A percentile compares a stretch with the other conserved stretches of the same genome.
Conservation (phyloP, 164 flowering plant genomes). For the Platanus orientalis region DNA sequence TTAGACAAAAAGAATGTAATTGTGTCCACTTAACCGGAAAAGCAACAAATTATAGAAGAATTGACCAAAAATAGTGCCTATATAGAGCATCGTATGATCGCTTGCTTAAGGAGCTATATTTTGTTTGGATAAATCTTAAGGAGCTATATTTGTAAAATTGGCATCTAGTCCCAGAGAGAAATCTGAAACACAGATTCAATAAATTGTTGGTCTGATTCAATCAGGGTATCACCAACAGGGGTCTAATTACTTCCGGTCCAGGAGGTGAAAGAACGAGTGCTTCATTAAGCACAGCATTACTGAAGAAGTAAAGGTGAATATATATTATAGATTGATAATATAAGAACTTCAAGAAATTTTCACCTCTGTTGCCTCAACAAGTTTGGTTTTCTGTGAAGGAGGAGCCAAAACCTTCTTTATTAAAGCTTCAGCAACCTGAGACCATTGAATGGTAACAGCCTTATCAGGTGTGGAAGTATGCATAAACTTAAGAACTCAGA, state of each 20-base stretch:
- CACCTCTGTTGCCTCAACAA: conserved; percentile 78
- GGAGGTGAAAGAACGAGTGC: background rate
- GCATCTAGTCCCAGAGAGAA: background rate
- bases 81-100: too few species aligned
- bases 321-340: background rate
- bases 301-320: background rate
- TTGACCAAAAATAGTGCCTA: too few species aligned
- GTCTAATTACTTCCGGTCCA: background rate
- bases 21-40: too few species aligned
- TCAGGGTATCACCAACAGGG: background rate
- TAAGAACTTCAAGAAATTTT: conserved; percentile 7
- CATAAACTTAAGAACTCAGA: background rate
- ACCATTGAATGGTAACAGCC: conserved; percentile 8
- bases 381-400: conserved; percentile 78
- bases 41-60: too few species aligned
- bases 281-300: too few species aligned
- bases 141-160: too few species aligned
- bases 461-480: background rate
- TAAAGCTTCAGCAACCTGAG: conserved; percentile 75
- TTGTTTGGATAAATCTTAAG: too few species aligned
- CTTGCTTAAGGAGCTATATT: too few species aligned
- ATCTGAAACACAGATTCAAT: background rate
- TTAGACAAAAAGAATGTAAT: too few species aligned
- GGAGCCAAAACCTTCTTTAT: conserved; percentile 81
- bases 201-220: too few species aligned